Base-by-base conservation (phyloP, 106 monocot genomes). In the Vanilla planifolia region DNA sequence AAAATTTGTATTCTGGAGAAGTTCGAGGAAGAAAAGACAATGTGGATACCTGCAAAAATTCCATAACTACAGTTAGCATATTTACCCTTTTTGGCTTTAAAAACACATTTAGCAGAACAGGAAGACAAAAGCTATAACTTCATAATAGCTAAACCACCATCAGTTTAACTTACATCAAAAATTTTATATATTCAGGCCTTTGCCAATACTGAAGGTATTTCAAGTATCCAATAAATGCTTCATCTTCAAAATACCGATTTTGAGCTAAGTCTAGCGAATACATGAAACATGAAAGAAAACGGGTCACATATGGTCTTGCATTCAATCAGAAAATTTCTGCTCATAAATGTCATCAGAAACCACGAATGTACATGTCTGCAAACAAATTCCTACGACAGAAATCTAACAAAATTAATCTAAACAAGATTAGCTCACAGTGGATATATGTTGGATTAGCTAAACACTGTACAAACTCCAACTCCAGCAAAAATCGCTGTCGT, bases 151-250 rank as follows among this genome's bases (percentile, higher is more conserved):
- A 13, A 51, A 34, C 16, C 1, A 23, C 11, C 14, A 39, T 51
- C 15, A 51, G 13, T 39, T 65, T 32, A 16, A 33, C 82, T 78
- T 43, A 92, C 98, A 98, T 98, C 61, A 98, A 92, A 67, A 77
- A 92, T 63, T 92, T 98, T 59, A 85, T 64, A 36, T 98, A 92
- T 65, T 98, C 98, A 3, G 92, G 85, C 33, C 60, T 66, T 61
- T 92, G 84, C 92, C 98, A 92, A 41, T 98, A 98, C 64, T 88
- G 86, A 35, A 98, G 85, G 53, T 98, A 98, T 52, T 98, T 98
- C 71, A 98, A 69, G 58, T 98, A 98, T 63, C 92, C 92, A 65
- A 98, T 92, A 69, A 98, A 98, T 22, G 92, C 91, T 45, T 92
- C 98, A 61, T 98, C 98, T 61, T 98, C 98, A 56, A 98, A 98